phyloP scores from a whole-genome alignment of 148 eudicot species.

The Arctostaphylos glauca region DNA sequence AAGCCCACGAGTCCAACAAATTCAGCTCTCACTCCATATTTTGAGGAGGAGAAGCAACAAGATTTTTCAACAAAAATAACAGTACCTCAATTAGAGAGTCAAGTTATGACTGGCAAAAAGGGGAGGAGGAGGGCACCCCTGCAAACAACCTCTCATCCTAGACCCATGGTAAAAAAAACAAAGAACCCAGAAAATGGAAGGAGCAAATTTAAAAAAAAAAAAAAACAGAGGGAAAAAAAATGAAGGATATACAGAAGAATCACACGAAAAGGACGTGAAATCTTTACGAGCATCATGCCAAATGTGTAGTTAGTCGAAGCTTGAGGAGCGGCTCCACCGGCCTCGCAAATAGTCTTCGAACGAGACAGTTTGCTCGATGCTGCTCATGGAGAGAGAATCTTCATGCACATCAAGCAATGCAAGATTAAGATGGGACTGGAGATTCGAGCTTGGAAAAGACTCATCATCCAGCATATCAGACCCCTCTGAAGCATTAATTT shows the following conservation, averaged over 20 bases:
- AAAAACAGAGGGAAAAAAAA: neutral
- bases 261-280: neutral
- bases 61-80: neutral
- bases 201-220: neutral
- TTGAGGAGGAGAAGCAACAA: neutral
- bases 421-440: conserved; percentile 78
- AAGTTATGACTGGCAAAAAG: neutral
- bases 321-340: conserved; percentile 90
- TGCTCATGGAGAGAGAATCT: conserved; percentile 70
- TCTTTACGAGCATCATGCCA: neutral
- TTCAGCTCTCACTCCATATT: conserved; percentile 7
- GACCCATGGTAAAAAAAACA: conserved; percentile 9
- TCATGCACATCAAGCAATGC: conserved; percentile 83
- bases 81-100: conserved; percentile 6
- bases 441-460: conserved; percentile 46
- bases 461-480: conserved; percentile 49
- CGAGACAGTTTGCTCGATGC: conserved; percentile 69
- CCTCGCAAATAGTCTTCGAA: conserved; percentile 83
- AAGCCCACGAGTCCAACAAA: neutral
- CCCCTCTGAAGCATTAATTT: conserved; percentile 47
- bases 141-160: conserved; percentile 41
- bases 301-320: conserved; percentile 54
- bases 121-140: conserved; percentile 40
- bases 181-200: conserved; percentile 1
- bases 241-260: neutral